Base-by-base conservation (phyloP, 495 filamentous ascomycete genomes). In the Geopyxis carbonaria region DNA sequence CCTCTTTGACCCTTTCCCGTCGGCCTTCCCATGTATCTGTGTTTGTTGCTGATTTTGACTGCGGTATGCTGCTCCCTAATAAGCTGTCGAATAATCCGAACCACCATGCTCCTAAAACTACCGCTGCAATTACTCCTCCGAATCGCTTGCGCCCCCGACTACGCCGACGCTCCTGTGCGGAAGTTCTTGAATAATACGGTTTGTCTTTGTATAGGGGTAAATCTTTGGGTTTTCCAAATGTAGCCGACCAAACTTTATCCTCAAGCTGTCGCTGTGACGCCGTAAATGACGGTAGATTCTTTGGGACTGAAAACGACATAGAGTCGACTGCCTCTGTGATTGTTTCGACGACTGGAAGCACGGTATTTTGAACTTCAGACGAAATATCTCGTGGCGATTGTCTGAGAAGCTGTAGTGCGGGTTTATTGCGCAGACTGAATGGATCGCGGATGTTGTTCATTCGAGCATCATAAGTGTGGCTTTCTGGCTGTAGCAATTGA, bases 201-300 rank as follows among this genome's bases (percentile, higher is more conserved):
- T 99, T 99, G 60, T 99, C 89, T 65, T 99, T 99, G 61, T 99
- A 99, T 76, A 95, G 79, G 27, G 89, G 89, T 18, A 99, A 63
- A 22, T 74, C 66, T 36, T 67, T 71, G 31, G 69, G 63, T 22
- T 68, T 61, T 18, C 64, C 63, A 44, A 77, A 73, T 37, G 34
- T 46, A 61, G 67, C 63, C 24, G 66, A 65, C 79, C 79, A 85
- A 37, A 69, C 59, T 39, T 63, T 66, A 55, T 82, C 76, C 53
- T 82, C 78, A 48, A 70, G 57, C 50, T 72, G 61, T 59, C 70
- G 74, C 48, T 78, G 72, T 2, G 76, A 66, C 60, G 76, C 68
- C 23, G 64, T 62, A 54, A 84, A 82, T 34, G 72, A 76, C 8
- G 80, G 78, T 13, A 77, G 67, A 62, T 80, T 75, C 53, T 67